Base-by-base conservation (phyloP, 2,329 filamentous ascomycete species). In the Colletotrichum higginsianum region DNA sequence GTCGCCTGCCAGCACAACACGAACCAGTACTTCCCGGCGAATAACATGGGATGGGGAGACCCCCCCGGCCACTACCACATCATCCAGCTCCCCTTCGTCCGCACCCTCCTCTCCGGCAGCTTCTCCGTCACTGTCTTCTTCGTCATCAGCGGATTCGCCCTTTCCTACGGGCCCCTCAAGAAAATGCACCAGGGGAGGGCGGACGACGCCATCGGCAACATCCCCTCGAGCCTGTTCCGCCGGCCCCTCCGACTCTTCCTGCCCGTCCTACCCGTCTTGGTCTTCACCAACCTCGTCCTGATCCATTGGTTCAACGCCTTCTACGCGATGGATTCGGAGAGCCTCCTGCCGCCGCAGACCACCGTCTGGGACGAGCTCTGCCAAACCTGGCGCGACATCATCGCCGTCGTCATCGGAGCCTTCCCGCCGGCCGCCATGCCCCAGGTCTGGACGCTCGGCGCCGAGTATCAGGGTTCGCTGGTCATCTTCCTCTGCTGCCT, bases 361-460 rank as follows among this genome's bases (percentile, higher is more conserved):
- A 11, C 26, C 21, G 70, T 80, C 3, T 78, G 75, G 56, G 80
- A 78, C 16, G 86, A 89, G 73, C 74, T 87, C 81, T 85, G 82
- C 69, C 76, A 81, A 16, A 87, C 88, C 71, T 74, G 87, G 44
- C 84, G 88, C 61, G 78, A 88, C 30, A 88, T 86, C 79, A 80
- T 81, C 70, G 87, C 85, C 85, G 80, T 83, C 65, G 79, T 61
- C 15, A n/a, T 30, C 3, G 26, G 50, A 6, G 47, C 65, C 26
- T 18, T 30, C 23, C n/a, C 9, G 5, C 68, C 47, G 3, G 81
- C 78, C 42, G 88, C 89, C 75, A 87, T 90, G 75, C 82, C 87
- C 26, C 89, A 90, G 72, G 79, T 90, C 21, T 91, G 89, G 89
- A 90, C 89, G 4, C 90, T 91, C 46, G 88, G 89, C 4, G 84